Conservation (phyloP, 768 basidiomycete species). For the Favolaschia claudopus region DNA sequence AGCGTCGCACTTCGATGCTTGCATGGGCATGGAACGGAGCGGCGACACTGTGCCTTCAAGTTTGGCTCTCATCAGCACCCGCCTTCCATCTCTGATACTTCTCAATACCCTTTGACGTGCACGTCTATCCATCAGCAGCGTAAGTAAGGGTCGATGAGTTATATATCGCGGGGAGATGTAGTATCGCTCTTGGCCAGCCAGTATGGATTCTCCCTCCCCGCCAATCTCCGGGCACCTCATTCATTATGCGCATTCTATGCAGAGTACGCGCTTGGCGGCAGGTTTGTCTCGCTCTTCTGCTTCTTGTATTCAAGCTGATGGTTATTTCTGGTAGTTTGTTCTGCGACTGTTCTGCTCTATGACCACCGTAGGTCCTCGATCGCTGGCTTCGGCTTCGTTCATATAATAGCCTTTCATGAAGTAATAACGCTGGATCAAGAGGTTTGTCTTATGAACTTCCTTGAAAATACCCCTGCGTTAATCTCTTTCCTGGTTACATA, state of each 20-base stretch:
- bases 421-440: conserved; percentile 15
- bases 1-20: neutral
- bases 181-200: neutral
- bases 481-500: neutral
- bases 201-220: conserved; percentile 10
- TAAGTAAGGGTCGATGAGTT: neutral
- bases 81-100: conserved; percentile 1
- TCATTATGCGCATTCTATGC: neutral
- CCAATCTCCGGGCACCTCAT: no score
- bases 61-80: no score
- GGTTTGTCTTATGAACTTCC: neutral
- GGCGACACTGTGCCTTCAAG: no score
- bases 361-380: conserved; percentile 3
- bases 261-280: conserved; percentile 12
- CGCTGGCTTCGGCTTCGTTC: neutral
- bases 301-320: neutral
- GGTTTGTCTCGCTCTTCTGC: neutral
- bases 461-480: neutral
- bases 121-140: conserved; percentile 4
- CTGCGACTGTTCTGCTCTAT: conserved; percentile 1
- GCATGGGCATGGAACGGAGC: no score
- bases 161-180: neutral
- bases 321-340: neutral
- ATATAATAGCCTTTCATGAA: neutral
- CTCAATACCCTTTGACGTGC: neutral